Evolutionary conservation across 192 early-diverging fungal species (phyloP), one percentile per base, ranked within the genome.

Genomic region (Coemansia sp.): DNA sequence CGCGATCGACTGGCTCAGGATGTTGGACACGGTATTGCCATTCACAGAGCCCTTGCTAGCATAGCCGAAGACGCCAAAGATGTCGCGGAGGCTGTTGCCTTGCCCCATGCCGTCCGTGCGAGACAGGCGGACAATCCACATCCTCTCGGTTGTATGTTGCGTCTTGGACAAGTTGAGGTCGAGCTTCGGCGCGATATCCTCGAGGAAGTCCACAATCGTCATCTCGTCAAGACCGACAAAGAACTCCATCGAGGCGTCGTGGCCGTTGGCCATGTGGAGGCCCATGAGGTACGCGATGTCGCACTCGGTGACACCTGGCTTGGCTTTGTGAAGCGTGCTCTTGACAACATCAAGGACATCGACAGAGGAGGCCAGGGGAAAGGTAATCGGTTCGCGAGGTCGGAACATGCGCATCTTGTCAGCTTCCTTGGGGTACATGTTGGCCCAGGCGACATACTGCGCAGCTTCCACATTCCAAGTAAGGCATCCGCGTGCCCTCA

Each of bases 241-340:
- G 53, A 68, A 68, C 12, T 52, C 13, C 39, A 52, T 52, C 20
- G 27, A 52, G 34, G 33, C 15, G 38, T 29, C 52, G 53, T 52
- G 52, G 7, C 66, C 66, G 24, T 52, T 15, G 33, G 66, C 66
- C 66, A 68, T 40, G 34, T 68, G 53, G 15, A 68, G 53, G 3
- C 66, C 66, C 22, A 68, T 27, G 16, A 68, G 66, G 53, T 68
- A 68, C 13, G 46, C 66, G 18, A 69, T 60, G 40, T 69, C 57
- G 65, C 65, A 53, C 33, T 31, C 46, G n/a, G 47, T 50, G 47
- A 50, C 47, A 22, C 47, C 47, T 20, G 47, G 47, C 47, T 24
- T 50, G 47, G 47, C 47, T 18, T 50, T 24, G 47, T 50, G 47
- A 9, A 50, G 47, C n/a, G 47, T 50, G 47, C 3, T 50, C 47